A percentile compares a stretch with the other conserved stretches of the same genome.
Evolutionary conservation across 257 asterid genomes (phyloP).

Genomic region (Solanum sejunctum): DNA sequence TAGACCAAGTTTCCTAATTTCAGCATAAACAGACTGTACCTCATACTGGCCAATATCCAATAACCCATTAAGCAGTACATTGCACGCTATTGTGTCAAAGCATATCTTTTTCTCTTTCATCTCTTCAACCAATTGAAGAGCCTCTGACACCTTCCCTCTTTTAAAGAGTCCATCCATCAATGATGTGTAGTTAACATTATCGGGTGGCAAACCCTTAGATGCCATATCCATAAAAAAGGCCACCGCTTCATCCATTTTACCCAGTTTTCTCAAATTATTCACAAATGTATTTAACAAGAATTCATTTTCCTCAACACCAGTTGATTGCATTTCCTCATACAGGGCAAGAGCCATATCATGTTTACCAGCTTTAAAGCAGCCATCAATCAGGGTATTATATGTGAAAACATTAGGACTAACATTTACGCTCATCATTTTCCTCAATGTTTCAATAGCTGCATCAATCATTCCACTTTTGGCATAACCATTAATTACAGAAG

Average conservation of each 20-base stretch:
- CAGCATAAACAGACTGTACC: conserved; percentile 44
- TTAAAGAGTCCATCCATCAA: conserved; percentile 82
- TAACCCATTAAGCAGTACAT: conserved; percentile 69
- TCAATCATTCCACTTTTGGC: conserved; percentile 61
- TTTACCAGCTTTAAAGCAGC: conserved; percentile 63
- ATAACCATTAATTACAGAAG: conserved; percentile 60
- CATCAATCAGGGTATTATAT: conserved; percentile 53
- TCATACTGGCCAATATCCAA: conserved; percentile 55
- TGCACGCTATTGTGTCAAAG: conserved; percentile 57
- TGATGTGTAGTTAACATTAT: conserved; percentile 66
- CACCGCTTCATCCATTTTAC: conserved; percentile 55
- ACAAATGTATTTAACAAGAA: conserved; percentile 51
- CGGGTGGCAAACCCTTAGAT: conserved; percentile 53
- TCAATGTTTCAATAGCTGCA: conserved; percentile 35
- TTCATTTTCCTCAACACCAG: conserved; percentile 44
- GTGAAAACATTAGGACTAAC: conserved; percentile 52
- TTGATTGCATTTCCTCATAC: conserved; percentile 54
- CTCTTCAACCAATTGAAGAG: conserved; percentile 62
- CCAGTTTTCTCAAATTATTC: conserved; percentile 50
- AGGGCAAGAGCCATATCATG: conserved; percentile 43
- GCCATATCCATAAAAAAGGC: conserved; percentile 31
- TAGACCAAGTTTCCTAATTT: conserved; percentile 45
- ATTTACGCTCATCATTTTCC: conserved; percentile 38
- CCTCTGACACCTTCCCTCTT: conserved; percentile 59
- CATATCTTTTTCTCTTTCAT: conserved; percentile 38